Evolutionary conservation across 441 rosid species (phyloP).

Genomic region (Biscutella laevigata): DNA sequence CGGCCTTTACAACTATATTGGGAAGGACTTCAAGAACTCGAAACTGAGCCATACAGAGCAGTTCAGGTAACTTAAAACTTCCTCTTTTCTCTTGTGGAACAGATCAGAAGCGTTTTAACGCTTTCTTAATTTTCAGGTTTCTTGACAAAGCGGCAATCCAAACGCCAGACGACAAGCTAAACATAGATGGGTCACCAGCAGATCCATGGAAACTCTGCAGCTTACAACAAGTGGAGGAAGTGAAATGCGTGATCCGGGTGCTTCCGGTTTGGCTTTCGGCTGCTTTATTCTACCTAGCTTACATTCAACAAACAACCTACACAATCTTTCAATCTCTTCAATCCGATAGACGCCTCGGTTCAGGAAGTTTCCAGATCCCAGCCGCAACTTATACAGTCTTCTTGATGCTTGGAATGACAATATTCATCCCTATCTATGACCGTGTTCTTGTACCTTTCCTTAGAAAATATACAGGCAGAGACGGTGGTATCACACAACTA

Average conservation of each 20-base stretch:
- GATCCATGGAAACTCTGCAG: conserved; percentile 56
- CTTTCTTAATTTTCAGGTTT: conserved; percentile 29
- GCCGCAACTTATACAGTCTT: conserved; percentile 52
- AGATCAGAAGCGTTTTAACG: neutral
- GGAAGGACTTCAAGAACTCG: conserved; percentile 36
- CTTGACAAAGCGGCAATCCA: conserved; percentile 59
- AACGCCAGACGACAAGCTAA: conserved; percentile 40
- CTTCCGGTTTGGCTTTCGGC: conserved; percentile 54
- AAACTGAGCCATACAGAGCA: conserved; percentile 49
- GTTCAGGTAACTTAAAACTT: conserved; percentile 38
- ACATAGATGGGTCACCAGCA: conserved; percentile 36
- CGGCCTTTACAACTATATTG: conserved; percentile 37
- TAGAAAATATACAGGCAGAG: conserved; percentile 38
- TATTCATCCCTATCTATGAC: conserved; percentile 64
- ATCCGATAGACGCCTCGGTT: conserved; percentile 39
- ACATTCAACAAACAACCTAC: conserved; percentile 48
- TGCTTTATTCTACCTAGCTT: conserved; percentile 32
- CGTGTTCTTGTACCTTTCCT: conserved; percentile 46
- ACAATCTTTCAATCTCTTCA: conserved; percentile 59
- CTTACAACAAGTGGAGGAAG: conserved; percentile 64
- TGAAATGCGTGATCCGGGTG: conserved; percentile 48
- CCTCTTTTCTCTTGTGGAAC: neutral
- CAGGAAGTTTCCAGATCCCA: conserved; percentile 40
- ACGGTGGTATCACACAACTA: conserved; percentile 57
- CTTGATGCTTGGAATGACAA: conserved; percentile 44